Base-by-base conservation (phyloP, 345 rosid genomes). In the Eucalyptus fibrosa region DNA sequence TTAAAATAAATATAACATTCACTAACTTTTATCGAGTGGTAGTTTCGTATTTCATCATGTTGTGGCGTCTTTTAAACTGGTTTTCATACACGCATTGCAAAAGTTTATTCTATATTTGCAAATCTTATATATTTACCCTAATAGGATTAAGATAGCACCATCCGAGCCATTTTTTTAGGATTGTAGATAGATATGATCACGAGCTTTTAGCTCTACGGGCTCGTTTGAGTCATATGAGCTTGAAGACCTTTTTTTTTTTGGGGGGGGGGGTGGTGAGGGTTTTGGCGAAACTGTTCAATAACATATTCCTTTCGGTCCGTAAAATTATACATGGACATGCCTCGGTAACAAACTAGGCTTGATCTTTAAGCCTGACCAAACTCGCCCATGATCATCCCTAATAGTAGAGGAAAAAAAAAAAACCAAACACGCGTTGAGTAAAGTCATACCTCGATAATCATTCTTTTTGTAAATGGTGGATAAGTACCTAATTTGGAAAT, bases 401-500 rank as follows among this genome's bases (percentile, higher is more conserved):
- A 37, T 72, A 5, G 28, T 19, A 37, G 26, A 72, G 14, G 59
- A 1, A 1, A 19, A 34, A 17, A 34, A 62, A n/a, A n/a, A 19
- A 19, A 21, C 3, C 3, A 32, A 69, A 72, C 26, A 37, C 3
- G 0, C 4, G 0, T 19, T 37, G 37, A 77, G 5, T 10, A 11
- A 77, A 77, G 8, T 77, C 17, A 77, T 11, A 11, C 5, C 28
- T 40, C 16, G 3, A 77, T 12, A 23, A 24, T 37, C 47, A 40
- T 77, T 40, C 6, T 42, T 42, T 77, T 77, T 1, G 2, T 26
- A 40, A 40, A 77, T 40, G 30, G 30, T 77, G 12, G 16, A 9
- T 14, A 11, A 40, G 16, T 40, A 21, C 16, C 30, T 11, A 26
- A 77, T 40, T 40, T 26, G 1, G 30, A 77, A 37, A 77, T 21